Percentiles rank a stretch among this genome's conserved stretches.
Conservation (phyloP, 1,139 yeast genomes). For the Torulaspora pretoriensis region DNA sequence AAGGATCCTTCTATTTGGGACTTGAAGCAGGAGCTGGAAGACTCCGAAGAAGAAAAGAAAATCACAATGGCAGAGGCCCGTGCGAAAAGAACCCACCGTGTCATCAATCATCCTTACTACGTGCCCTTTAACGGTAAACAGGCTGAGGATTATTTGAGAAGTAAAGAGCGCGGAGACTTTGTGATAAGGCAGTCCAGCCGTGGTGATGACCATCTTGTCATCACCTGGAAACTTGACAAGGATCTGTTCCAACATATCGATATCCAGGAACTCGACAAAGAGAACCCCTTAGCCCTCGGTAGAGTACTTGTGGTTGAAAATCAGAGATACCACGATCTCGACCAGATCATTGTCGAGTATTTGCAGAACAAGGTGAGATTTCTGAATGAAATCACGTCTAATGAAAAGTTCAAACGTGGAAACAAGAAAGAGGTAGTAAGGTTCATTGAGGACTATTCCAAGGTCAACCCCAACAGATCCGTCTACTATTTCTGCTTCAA, state of each 20-base stretch:
- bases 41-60: constrained; percentile 53
- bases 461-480: constrained; percentile 85
- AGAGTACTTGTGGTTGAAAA: constrained; percentile 64
- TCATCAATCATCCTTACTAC: constrained; percentile 89
- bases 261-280: constrained; percentile 68
- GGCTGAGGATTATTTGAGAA: constrained; percentile 91
- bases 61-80: constrained; percentile 47
- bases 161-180: constrained; percentile 84
- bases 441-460: constrained; percentile 85
- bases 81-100: constrained; percentile 59
- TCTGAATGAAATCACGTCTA: constrained; percentile 77
- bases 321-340: constrained; percentile 75
- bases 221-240: constrained; percentile 95
- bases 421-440: constrained; percentile 74
- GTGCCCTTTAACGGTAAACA: constrained; percentile 77
- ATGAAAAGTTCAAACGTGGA: constrained; percentile 87
- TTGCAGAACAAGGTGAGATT: constrained; percentile 80
- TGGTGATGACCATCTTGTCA: constrained; percentile 82
- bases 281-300: constrained; percentile 58
- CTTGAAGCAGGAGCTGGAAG: constrained; percentile 67
- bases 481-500: constrained; percentile 90
- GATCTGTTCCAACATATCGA: constrained; percentile 88
- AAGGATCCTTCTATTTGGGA: constrained; percentile 78
- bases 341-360: constrained; percentile 86
- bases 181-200: constrained; percentile 92